Evolutionary conservation across 2,329 filamentous ascomycete genomes (phyloP), one percentile per base, ranked within the genome.

Genomic region (Fusarium sp.): DNA sequence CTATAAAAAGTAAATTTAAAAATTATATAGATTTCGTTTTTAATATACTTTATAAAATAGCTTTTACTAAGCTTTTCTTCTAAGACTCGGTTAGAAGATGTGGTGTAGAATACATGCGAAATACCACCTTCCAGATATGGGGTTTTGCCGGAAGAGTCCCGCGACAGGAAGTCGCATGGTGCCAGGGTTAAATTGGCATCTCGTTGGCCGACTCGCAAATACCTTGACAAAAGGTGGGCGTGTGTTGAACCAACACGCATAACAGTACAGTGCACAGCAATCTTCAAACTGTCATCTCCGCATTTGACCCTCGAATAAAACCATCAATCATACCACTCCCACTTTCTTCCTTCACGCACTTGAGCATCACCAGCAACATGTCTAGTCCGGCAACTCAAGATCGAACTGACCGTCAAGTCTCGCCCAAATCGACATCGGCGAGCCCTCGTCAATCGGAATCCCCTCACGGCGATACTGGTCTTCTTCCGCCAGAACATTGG

Each of bases 271-370:
- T 38, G 34, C 6, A 2, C 12, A n/a, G 32, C 34, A 7, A 12
- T 7, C 10, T n/a, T 12, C 34, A 38, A 12, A 38, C 34, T 38
- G 34, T 38, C 6, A n/a, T 4, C 34, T 38, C 18, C 34, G 18
- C 34, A 38, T n/a, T 38, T 4, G 2, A 38, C 18, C 18, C 18
- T n/a, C 18, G 34, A 8, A n/a, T 7, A 38, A 38, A 38, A 38
- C 1, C 18, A 38, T 38, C 6, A 38, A n/a, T 38, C 34, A 12
- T 38, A n/a, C 18, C 34, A 38, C 12, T 38, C 18, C 8, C 15
- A 18, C 2, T 11, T 7, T 12, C 6, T 12, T n/a, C 18, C 6
- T 38, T 3, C 18, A n/a, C 18, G 1, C 18, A n/a, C 0, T n/a
- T 2, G 6, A 38, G 10, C 34, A 38, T n/a, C 1, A n/a, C 6